Conservation (phyloP, 495 filamentous ascomycete species). For the Neurospora hispaniola region DNA sequence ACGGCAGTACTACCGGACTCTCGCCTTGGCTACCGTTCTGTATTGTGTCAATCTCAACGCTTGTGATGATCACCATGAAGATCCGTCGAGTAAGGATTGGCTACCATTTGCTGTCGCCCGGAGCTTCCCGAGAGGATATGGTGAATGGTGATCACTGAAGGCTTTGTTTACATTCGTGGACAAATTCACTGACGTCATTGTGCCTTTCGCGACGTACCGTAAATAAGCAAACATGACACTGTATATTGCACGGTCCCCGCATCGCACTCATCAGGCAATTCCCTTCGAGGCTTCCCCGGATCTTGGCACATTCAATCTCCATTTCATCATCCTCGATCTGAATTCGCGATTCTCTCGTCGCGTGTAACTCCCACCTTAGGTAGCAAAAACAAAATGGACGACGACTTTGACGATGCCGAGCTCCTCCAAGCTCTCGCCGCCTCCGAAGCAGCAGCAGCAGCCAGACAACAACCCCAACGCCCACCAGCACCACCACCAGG, state of each 20-base stretch:
- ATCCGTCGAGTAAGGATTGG: no score
- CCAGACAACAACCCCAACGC: slow-evolving; percentile 16
- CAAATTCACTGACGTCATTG: not conserved
- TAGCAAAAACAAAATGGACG: slow-evolving; percentile 30
- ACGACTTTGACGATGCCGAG: slow-evolving; percentile 53
- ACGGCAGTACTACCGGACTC: not conserved
- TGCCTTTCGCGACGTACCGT: not conserved
- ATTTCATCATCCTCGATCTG: not conserved
- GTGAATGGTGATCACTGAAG: not conserved
- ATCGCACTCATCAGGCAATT: not conserved
- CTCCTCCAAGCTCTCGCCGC: slow-evolving; percentile 44
- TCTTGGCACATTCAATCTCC: not conserved
- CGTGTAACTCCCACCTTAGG: not conserved
- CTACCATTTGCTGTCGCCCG: no score
- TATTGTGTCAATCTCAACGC: not conserved
- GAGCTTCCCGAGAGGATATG: not conserved
- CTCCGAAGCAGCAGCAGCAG: slow-evolving; percentile 2
- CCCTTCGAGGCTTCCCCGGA: not conserved
- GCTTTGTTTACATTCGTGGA: not conserved
- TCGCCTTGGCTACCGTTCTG: not conserved
- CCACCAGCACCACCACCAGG: slow-evolving; percentile 23
- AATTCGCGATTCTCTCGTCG: not conserved
- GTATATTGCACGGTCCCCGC: not conserved
- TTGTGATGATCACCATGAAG: no score
- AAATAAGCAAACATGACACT: not conserved